These are phyloP conservation scores for Ganoderma resinaceum DNA, from an alignment of 1,284 basidiomycete genomes.

Conservation along the genomic window DNA sequence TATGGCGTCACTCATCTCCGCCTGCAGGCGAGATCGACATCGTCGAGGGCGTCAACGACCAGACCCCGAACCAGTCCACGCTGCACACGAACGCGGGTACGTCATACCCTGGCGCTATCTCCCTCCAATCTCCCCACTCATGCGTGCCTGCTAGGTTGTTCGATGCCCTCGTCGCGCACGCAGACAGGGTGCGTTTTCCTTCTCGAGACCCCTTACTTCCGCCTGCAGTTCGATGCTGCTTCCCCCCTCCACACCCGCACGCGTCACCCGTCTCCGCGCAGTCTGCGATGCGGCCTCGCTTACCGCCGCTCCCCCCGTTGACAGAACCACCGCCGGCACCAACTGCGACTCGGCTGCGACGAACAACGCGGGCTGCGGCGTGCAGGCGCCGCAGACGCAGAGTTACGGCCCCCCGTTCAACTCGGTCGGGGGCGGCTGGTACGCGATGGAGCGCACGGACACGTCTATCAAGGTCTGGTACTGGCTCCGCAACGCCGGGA, in stretches of 20 bases:
- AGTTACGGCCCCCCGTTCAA: slow-evolving; percentile 73
- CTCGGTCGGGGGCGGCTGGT: slow-evolving; percentile 67
- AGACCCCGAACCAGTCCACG: slow-evolving; percentile 60
- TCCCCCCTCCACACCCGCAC: not conserved
- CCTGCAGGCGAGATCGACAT: slow-evolving; percentile 72
- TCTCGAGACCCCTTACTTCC: not conserved
- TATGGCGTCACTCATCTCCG: slow-evolving; percentile 9
- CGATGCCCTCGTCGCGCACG: slow-evolving; percentile 57
- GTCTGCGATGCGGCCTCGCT: slow-evolving; percentile 1
- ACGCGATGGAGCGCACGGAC: slow-evolving; percentile 57
- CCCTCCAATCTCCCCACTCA: not conserved
- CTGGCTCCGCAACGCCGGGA: slow-evolving; percentile 53
- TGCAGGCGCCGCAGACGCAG: slow-evolving; percentile 48
- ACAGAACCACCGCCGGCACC: slow-evolving; percentile 24
- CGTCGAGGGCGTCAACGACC: slow-evolving; percentile 70
- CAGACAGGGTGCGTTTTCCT: slow-evolving; percentile 56
- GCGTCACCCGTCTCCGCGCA: not conserved
- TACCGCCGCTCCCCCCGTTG: not conserved
- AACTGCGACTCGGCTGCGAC: slow-evolving; percentile 36
- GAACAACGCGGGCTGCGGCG: slow-evolving; percentile 73
- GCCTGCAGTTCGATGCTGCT: not conserved
- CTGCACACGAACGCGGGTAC: slow-evolving; percentile 66
- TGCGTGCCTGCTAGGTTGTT: slow-evolving; percentile 53
- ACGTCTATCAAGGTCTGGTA: slow-evolving; percentile 65
- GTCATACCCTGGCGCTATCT: slow-evolving; percentile 7